A percentile compares a stretch with the other conserved stretches of the same genome.
These are phyloP conservation scores for Arthroderma uncinatum DNA, from an alignment of 2,329 filamentous ascomycete genomes.

Conservation along the genomic window DNA sequence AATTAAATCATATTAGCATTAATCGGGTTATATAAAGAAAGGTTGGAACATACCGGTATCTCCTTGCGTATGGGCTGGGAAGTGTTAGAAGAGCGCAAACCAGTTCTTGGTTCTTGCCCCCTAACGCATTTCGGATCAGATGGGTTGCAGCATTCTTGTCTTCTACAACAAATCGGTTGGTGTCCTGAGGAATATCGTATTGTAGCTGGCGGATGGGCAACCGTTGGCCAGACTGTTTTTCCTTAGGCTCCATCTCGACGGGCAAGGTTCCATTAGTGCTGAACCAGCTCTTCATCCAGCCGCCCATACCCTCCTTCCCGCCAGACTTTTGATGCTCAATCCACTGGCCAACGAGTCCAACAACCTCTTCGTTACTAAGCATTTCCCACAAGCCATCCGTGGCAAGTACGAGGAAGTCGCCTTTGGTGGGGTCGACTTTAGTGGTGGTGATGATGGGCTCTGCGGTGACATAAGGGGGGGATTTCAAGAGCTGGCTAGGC, in stretches of 20 bases:
- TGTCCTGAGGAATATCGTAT: slow-evolving; percentile 62
- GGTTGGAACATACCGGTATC: slow-evolving; percentile 61
- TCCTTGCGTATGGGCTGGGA: slow-evolving; percentile 77
- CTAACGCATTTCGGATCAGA: slow-evolving; percentile 85
- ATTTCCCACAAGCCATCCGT: slow-evolving; percentile 98
- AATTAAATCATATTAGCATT: slow-evolving; percentile 21
- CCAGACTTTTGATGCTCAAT: slow-evolving; percentile 59
- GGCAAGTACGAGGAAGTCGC: slow-evolving; percentile 92
- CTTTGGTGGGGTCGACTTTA: slow-evolving; percentile 74
- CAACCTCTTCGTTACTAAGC: slow-evolving; percentile 96
- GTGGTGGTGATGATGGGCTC: slow-evolving; percentile 92
- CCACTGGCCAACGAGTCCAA: slow-evolving; percentile 94
- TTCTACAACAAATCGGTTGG: slow-evolving; percentile 79
- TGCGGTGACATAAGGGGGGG: slow-evolving; percentile 92
- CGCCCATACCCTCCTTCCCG: slow-evolving; percentile 35
- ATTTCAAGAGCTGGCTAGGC: slow-evolving; percentile 66
- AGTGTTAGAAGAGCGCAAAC: slow-evolving; percentile 84
- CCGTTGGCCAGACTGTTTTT: slow-evolving; percentile 53
- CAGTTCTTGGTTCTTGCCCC: slow-evolving; percentile 87
- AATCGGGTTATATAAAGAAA: not conserved
- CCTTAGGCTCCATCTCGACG: slow-evolving; percentile 53
- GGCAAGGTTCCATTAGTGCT: slow-evolving; percentile 51
- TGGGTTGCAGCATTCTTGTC: slow-evolving; percentile 96
- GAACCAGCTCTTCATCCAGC: slow-evolving; percentile 65
- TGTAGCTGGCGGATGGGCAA: slow-evolving; percentile 81